Evolutionary conservation across 208 protist species (phyloP).

Genomic region (Trypanosoma platydactyli): DNA sequence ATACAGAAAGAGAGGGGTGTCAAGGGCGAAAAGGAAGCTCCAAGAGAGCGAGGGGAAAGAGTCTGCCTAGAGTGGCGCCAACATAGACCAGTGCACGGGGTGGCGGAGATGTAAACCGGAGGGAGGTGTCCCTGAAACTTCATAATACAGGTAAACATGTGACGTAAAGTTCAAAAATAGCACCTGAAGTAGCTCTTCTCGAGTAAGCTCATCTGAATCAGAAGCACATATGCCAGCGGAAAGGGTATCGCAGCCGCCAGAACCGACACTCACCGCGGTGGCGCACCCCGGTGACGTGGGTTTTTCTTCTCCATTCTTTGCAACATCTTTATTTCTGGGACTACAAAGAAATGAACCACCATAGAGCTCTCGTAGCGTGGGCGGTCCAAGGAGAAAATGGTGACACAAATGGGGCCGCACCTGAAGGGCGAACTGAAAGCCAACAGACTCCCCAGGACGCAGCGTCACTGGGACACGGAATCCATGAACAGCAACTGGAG

Average conservation of each 20-base stretch:
- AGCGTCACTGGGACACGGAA: constrained; percentile 50
- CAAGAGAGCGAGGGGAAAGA: no score
- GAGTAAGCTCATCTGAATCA: constrained; percentile 23
- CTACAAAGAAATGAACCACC: constrained; percentile 24
- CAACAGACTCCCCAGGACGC: constrained; percentile 64
- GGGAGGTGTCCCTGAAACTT: constrained; percentile 12
- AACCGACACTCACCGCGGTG: background rate
- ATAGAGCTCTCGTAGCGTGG: constrained; percentile 64
- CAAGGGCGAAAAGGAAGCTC: no score
- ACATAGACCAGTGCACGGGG: constrained; percentile 63
- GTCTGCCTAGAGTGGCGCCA: constrained; percentile 1
- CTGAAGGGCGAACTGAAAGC: constrained; percentile 80
- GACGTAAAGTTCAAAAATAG: constrained; percentile 53
- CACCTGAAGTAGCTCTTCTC: constrained; percentile 49
- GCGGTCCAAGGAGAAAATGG: constrained; percentile 41
- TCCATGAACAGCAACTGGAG: constrained; percentile 59
- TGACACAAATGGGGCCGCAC: constrained; percentile 74
- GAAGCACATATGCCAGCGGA: background rate
- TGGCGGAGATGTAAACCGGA: constrained; percentile 44
- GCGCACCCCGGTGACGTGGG: background rate
- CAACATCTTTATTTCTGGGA: background rate
- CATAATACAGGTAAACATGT: constrained; percentile 70
- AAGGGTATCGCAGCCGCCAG: background rate
- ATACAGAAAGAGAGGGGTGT: background rate
- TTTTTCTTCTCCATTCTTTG: background rate